Evolutionary conservation across 2,329 filamentous ascomycete genomes (phyloP), one percentile per base, ranked within the genome.

Genomic region (Ustulina deusta): DNA sequence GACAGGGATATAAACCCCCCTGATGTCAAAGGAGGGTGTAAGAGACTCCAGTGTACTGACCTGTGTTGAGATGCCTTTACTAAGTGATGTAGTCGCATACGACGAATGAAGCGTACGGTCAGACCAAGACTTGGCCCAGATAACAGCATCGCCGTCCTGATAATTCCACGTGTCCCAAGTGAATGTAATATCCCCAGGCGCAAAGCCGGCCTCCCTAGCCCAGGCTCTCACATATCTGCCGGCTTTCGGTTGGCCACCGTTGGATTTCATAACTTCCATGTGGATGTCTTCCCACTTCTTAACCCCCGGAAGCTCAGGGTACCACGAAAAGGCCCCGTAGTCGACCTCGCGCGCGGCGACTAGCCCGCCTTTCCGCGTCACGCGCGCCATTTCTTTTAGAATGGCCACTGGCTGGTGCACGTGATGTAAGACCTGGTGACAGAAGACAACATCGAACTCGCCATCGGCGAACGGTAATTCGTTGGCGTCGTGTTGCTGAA

Each of bases 371-470:
- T 84, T 72, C 85, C 63, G 57, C 25, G 81, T 77, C 1, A 90
- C 84, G 0, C 85, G 81, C 13, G 82, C 80, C 84, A 90, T 86
- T 72, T 87, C 85, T 25, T 78, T 76, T 65, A 89, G 75, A 2
- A 85, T 83, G 1, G 76, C 73, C 0, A 86, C 76, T 0, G 87
- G 87, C 66, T 86, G 80, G 25, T 78, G 76, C 3, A 90, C 77
- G 75, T 90, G 88, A 69, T 85, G 82, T 10, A 90, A 79, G 3
- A 90, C 83, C 73, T 89, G 87, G 72, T 88, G 85, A 27, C 82
- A 83, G 71, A 86, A 84, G 6, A 89, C 86, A n/a, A 90, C 75
- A 71, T 90, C 88, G 69, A 90, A 90, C 2, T 79, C 74, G 32
- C 78, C 79, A 63, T 88, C 83, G 2, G 78, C 69, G 51, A 83